Evolutionary conservation across 2,329 filamentous ascomycete genomes (phyloP), one percentile per base, ranked within the genome.

Genomic region (Xylaria polymorpha): DNA sequence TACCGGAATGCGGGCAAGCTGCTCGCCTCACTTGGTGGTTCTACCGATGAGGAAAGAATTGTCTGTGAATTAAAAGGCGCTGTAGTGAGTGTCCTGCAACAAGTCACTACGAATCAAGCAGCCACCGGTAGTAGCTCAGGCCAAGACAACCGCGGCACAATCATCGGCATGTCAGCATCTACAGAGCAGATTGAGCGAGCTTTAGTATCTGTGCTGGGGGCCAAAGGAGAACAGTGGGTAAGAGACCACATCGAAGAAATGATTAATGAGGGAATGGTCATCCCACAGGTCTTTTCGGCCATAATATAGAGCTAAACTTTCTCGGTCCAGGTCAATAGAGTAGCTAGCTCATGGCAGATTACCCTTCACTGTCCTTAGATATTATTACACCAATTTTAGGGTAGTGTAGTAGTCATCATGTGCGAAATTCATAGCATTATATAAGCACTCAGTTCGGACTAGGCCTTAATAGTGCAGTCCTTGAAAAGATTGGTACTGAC

Each of bases 1-100:
- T 79, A 79, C 60, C 74, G 75, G 25, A 79, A 79, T 53, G 77
- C 78, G 7, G 71, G 72, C 55, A 76, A 73, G 58, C 67, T 79
- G 5, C 55, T 68, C 55, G 70, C 51, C n/a, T 59, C 70, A 0
- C 10, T 69, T 3, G 66, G 70, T 22, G 12, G 29, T 9, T 60
- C 58, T 10, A 48, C 29, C 2, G 46, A 53, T 8, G 58, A 71
- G 35, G 71, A 74, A 39, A 69, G 46, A 53, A 14, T 5, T 0
- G 35, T 44, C 14, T 68, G 66, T 51, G 71, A 73, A n/a, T 55
- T 73, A 1, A 74, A 68, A 56, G 71, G 62, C 15, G 71, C 60
- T 25, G 59, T 73, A 4, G 71, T 73, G 14, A 39, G 53, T 32
- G 22, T 72, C 15, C 29, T 74, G 12, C 68, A 67, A 60, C 63